Percentiles rank a stretch among this genome's conserved stretches.
Conservation (phyloP, 2,329 filamentous ascomycete genomes). For the Botrytis cinerea region DNA sequence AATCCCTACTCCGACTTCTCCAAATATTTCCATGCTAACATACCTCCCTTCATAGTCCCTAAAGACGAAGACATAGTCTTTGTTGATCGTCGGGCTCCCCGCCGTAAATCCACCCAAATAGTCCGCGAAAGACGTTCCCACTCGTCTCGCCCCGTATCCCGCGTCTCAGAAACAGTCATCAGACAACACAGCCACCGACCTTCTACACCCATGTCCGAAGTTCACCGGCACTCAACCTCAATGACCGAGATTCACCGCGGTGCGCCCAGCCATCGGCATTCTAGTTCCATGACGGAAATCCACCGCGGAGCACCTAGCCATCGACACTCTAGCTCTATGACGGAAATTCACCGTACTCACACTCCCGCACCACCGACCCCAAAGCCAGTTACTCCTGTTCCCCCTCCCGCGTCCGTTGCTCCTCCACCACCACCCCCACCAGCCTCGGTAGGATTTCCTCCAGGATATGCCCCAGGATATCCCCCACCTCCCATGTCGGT, state of each 20-base stretch:
- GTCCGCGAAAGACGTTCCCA: neutral
- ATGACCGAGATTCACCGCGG: constrained; percentile 1
- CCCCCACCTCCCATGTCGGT: neutral
- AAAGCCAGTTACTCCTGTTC: neutral
- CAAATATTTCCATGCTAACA: neutral
- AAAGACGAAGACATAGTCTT: constrained; percentile 24
- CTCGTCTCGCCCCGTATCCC: constrained; percentile 16
- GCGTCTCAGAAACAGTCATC: constrained; percentile 22
- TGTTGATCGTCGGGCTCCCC: constrained; percentile 15
- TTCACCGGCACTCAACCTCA: constrained; percentile 11
- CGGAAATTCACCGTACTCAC: constrained; percentile 3
- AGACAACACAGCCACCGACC: constrained; percentile 12
- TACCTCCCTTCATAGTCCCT: neutral
- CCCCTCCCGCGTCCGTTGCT: neutral
- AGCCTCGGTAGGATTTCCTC: neutral
- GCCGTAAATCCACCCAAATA: constrained; percentile 10
- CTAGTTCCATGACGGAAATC: constrained; percentile 7
- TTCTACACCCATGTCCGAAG: constrained; percentile 9
- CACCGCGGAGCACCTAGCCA: neutral
- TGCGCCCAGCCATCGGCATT: neutral
- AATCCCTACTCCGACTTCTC: too few species aligned
- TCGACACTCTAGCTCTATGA: neutral
- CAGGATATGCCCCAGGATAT: neutral
- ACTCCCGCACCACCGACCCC: constrained; percentile 1
- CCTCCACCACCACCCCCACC: neutral